These are phyloP conservation scores for Pythium grandisporangium DNA, from an alignment of 352 stramenopile genomes.

Conservation along the genomic window DNA sequence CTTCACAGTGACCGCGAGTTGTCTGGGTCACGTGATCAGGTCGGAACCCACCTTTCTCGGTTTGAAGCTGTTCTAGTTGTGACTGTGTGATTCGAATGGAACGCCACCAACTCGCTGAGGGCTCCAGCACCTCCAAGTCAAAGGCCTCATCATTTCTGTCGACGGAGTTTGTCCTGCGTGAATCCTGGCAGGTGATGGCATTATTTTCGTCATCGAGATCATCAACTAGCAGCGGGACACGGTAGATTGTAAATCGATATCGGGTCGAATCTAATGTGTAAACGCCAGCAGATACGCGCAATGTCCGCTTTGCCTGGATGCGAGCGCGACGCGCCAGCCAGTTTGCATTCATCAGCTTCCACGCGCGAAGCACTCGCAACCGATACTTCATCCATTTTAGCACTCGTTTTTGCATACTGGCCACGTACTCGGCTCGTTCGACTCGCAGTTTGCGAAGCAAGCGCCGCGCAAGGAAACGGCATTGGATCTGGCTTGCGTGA, in stretches of 20 bases:
- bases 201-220: too few relatives aligned
- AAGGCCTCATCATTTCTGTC: background rate
- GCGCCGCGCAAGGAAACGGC: slow-evolving; percentile 20
- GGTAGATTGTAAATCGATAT: slow-evolving; percentile 32
- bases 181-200: too few relatives aligned
- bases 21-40: too few relatives aligned
- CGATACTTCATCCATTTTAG: slow-evolving; percentile 38
- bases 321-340: slow-evolving; percentile 29
- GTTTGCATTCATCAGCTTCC: slow-evolving; percentile 34
- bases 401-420: slow-evolving; percentile 33
- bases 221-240: background rate
- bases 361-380: slow-evolving; percentile 27
- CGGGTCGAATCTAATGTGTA: slow-evolving; percentile 20
- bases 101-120: background rate
- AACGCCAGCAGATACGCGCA: slow-evolving; percentile 16
- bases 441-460: slow-evolving; percentile 24
- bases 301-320: slow-evolving; percentile 32
- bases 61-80: background rate
- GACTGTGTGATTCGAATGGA: background rate
- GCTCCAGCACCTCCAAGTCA: background rate
- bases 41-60: too few relatives aligned
- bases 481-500: slow-evolving; percentile 6
- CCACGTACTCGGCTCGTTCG: slow-evolving; percentile 18
- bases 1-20: too few relatives aligned
- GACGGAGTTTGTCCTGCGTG: too few relatives aligned